A percentile compares a stretch with the other conserved stretches of the same genome.
Conservation (phyloP, 2,329 filamentous ascomycete species). For the Pseudogymnoascus verrucosus region DNA sequence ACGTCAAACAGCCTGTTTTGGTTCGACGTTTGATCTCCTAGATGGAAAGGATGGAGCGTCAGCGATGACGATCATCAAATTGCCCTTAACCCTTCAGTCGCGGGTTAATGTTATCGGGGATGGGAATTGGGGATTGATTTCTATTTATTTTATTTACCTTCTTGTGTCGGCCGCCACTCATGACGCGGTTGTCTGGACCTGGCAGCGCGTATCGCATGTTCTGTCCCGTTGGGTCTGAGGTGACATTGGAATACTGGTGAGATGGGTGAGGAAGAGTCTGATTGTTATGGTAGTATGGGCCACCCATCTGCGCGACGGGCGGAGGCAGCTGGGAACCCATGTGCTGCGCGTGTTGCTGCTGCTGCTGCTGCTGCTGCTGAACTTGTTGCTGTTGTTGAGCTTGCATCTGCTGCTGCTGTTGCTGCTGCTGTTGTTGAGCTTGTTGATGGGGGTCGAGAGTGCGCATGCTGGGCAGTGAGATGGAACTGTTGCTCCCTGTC, state of each 20-base stretch:
- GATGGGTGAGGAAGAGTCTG: slow-evolving; percentile 32
- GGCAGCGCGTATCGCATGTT: slow-evolving; percentile 49
- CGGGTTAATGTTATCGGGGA: slow-evolving; percentile 11
- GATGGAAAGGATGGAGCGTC: slow-evolving; percentile 6
- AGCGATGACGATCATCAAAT: slow-evolving; percentile 2
- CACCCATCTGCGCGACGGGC: slow-evolving; percentile 40
- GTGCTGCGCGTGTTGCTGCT: no score
- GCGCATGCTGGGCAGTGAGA: slow-evolving; percentile 44
- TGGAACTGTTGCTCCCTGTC: slow-evolving; percentile 36
- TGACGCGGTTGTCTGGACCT: slow-evolving; percentile 42
- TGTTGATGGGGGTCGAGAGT: slow-evolving; percentile 36
- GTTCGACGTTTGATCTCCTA: slow-evolving; percentile 68
- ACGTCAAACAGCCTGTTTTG: slow-evolving; percentile 63
- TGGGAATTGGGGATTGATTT: slow-evolving; percentile 7
- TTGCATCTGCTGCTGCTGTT: slow-evolving; percentile 19
- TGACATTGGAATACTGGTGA: slow-evolving; percentile 39
- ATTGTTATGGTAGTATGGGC: slow-evolving; percentile 40
- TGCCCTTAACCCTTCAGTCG: background rate
- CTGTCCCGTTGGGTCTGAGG: slow-evolving; percentile 36
- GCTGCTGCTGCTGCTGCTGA: slow-evolving; percentile 20
- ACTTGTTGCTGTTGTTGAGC: background rate
- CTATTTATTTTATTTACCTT: slow-evolving; percentile 28
- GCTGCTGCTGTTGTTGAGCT: slow-evolving; percentile 23
- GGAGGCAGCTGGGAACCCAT: slow-evolving; percentile 48
- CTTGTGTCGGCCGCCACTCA: slow-evolving; percentile 56